Percentiles rank a stretch among this genome's conserved stretches.
Evolutionary conservation across 139 green algal species (phyloP).

Genomic region (Chlamydomonas sp.): DNA sequence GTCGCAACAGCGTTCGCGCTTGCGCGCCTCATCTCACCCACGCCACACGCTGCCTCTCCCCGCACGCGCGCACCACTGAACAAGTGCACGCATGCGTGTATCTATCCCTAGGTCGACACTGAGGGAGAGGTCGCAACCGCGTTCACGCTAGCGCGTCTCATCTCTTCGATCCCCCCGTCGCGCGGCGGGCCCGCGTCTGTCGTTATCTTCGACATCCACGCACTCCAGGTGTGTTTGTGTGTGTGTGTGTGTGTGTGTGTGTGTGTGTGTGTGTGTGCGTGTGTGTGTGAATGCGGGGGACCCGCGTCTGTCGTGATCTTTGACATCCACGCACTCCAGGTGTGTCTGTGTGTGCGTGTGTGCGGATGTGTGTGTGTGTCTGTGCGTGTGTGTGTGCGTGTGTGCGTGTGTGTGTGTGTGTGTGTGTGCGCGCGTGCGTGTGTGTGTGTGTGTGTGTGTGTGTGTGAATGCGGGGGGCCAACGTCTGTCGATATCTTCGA

Average conservation of each 20-base stretch:
- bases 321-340: slow-evolving; percentile 96
- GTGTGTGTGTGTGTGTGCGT: no score
- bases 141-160: slow-evolving; percentile 89
- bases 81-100: background rate
- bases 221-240: slow-evolving; percentile 62
- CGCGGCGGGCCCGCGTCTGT: slow-evolving; percentile 82
- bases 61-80: background rate
- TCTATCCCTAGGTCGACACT: slow-evolving; percentile 59
- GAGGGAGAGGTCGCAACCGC: slow-evolving; percentile 91
- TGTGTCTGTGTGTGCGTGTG: slow-evolving; percentile 11
- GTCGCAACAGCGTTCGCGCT: slow-evolving; percentile 5
- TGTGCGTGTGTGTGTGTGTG: no score
- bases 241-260: background rate
- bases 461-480: slow-evolving; percentile 88
- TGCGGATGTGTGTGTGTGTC: background rate
- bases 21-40: slow-evolving; percentile 7
- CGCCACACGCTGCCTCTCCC: background rate
- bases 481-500: slow-evolving; percentile 94
- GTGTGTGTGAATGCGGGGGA: no score
- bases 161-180: slow-evolving; percentile 88
- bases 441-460: no score
- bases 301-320: slow-evolving; percentile 92
- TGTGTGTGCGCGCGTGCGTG: no score
- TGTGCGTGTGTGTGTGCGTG: no score
- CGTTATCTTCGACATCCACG: slow-evolving; percentile 99